These are phyloP conservation scores for Botrytis sinoallii DNA, from an alignment of 2,329 filamentous ascomycete species.

Conservation along the genomic window DNA sequence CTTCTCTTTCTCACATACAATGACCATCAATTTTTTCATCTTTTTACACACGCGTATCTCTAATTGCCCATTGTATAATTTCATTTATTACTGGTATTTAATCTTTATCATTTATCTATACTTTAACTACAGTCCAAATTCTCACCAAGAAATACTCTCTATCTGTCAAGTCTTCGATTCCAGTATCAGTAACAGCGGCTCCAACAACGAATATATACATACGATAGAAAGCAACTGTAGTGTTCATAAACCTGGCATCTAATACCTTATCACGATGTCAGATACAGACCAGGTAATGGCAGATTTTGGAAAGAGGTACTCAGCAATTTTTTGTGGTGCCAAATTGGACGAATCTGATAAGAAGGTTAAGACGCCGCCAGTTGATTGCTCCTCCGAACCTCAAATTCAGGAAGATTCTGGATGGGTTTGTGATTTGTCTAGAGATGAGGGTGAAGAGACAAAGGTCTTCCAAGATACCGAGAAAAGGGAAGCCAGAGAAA, in stretches of 20 bases:
- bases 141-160: too few relatives aligned
- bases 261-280: neutral
- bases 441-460: neutral
- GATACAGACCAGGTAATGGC: neutral
- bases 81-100: neutral
- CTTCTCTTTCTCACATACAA: neutral
- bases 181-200: neutral
- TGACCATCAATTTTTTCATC: neutral
- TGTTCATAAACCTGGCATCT: neutral
- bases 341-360: neutral
- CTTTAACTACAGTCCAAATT: neutral
- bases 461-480: neutral
- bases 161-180: neutral
- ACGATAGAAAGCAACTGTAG: neutral
- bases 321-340: neutral
- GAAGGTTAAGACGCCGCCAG: neutral
- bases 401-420: neutral
- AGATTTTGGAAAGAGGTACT: neutral
- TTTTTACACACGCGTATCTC: too few relatives aligned
- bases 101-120: neutral
- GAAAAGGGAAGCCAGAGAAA: neutral
- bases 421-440: neutral
- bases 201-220: neutral
- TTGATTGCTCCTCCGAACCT: too few relatives aligned
- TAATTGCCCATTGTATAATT: neutral